These are phyloP conservation scores for Aureobasidium sp. DNA, from an alignment of 2,329 filamentous ascomycete genomes.

Conservation along the genomic window DNA sequence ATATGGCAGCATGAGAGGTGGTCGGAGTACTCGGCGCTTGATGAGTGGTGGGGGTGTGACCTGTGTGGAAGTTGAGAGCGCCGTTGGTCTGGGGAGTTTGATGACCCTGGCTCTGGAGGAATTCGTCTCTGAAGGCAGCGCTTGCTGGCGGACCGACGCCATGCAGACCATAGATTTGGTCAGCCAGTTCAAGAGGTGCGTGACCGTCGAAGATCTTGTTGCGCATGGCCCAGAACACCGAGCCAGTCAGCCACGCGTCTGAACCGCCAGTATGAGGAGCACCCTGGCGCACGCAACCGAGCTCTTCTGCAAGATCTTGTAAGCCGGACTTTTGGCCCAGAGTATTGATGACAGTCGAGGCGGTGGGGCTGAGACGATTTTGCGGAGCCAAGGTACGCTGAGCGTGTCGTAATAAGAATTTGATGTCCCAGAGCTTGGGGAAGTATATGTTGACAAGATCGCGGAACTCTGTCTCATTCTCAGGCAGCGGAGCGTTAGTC, in stretches of 20 bases:
- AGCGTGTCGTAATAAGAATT: constrained; percentile 91
- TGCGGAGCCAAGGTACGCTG: constrained; percentile 38
- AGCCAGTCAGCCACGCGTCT: constrained; percentile 85
- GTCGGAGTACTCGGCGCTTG: constrained; percentile 59
- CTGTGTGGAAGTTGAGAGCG: constrained; percentile 29
- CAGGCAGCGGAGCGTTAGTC: constrained; percentile 71
- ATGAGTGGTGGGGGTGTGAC: constrained; percentile 29
- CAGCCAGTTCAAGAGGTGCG: constrained; percentile 71
- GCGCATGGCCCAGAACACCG: constrained; percentile 89
- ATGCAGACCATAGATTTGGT: constrained; percentile 89
- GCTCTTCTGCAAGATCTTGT: constrained; percentile 85
- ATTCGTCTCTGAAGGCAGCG: constrained; percentile 40
- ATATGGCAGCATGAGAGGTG: constrained; percentile 44
- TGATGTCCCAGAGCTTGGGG: constrained; percentile 88
- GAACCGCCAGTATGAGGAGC: constrained; percentile 87
- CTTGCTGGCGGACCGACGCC: constrained; percentile 47
- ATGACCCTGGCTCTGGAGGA: constrained; percentile 32
- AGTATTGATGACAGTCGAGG: constrained; percentile 67
- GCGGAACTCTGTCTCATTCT: constrained; percentile 85
- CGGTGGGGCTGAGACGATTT: constrained; percentile 48
- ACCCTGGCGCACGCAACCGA: constrained; percentile 83
- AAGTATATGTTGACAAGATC: constrained; percentile 87
- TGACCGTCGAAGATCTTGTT: constrained; percentile 79
- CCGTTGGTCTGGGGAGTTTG: constrained; percentile 31
- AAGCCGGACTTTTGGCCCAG: constrained; percentile 87